Evolutionary conservation across 495 filamentous ascomycete species (phyloP), one percentile per base, ranked within the genome.

Genomic region (Hamigera avellanea): DNA sequence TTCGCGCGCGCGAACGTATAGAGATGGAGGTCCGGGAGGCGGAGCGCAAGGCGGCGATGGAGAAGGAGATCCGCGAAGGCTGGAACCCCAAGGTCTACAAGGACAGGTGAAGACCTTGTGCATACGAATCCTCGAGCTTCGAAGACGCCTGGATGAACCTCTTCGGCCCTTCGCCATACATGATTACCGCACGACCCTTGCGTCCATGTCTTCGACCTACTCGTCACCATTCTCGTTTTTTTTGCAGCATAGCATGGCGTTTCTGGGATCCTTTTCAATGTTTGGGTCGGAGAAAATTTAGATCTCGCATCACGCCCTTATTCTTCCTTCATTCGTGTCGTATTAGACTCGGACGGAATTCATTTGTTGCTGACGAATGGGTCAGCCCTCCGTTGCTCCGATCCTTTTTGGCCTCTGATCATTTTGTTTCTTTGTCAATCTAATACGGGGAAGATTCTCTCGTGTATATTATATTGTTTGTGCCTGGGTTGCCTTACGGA

Each of bases 51-150:
- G 54, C 54, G 10, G 61, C 68, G 35, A 56, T 57, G 33, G 76
- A 80, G 42, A 76, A 80, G 43, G 85, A 93, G 60, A 29, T 83
- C 42, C 74, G 77, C 44, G 80, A 83, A 41, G 88, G 87, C 5
- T 95, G 83, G 78, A 93, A 84, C 41, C 91, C 91, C 36, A 95
- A 93, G 75, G 60, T 95, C 17, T 94, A 86, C 53, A 93, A 93
- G 66, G 86, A 93, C 52, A 69, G 78, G 72, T 85, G 58, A 67
- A 43, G 28, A n/a, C 5, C 13, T 26, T 8, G 9, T 19, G 16
- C 14, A 14, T 19, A 4, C 14, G 17, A 35, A 12, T 10, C 5
- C 4, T 19, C 28, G 28, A 13, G 21, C 21, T 23, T 23, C 21
- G 21, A 23, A 23, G 4, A 23, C 9, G 9, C 21, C 21, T 23